Base-by-base conservation (phyloP, 768 basidiomycete genomes). In the Pleurotus eryngii region DNA sequence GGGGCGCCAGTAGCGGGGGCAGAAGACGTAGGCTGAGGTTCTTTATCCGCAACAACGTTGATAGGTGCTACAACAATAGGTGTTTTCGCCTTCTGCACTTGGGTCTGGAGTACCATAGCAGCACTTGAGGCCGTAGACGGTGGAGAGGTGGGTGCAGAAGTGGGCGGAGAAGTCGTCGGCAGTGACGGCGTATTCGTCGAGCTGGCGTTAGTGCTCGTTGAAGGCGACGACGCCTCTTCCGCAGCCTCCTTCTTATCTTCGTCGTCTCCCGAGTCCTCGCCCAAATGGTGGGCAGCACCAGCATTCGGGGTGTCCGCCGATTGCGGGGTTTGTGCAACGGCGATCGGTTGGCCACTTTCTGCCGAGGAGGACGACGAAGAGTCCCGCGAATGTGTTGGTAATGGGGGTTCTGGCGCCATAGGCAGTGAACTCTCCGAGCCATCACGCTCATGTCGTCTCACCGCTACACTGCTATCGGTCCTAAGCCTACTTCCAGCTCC, bases 61-160 rank as follows among this genome's bases (percentile, higher is more conserved):
- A n/a, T n/a, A 18, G 45, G 39, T 18, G 55, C 18, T 15, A 37
- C 24, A 17, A n/a, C 38, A 22, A 18, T 8, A 7, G 45, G 12
- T 4, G 37, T 17, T 12, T 56, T 26, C 11, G 55, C 14, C 4
- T 27, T 17, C 8, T 27, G 55, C n/a, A n/a, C n/a, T 35, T 35
- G 30, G 0, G 30, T 35, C 30, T 35, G 30, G 12, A 22, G 15
- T 46, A 39, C 26, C 5, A n/a, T n/a, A 7, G 12, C 20, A 14
- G 20, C n/a, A 20, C 22, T 38, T 6, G 58, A 53, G 9, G 58
- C 26, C 3, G 30, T 20, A 2, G 39, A 45, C n/a, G 49, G 50
- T 11, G 58, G 50, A 12, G 58, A 55, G 5, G 43, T 48, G n/a
- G 51, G 46, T 1, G 45, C 50, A 17, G 58, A 53, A 9, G 58